These are phyloP conservation scores for Diaporthe amygdali DNA, from an alignment of 2,329 filamentous ascomycete species.

Conservation along the genomic window DNA sequence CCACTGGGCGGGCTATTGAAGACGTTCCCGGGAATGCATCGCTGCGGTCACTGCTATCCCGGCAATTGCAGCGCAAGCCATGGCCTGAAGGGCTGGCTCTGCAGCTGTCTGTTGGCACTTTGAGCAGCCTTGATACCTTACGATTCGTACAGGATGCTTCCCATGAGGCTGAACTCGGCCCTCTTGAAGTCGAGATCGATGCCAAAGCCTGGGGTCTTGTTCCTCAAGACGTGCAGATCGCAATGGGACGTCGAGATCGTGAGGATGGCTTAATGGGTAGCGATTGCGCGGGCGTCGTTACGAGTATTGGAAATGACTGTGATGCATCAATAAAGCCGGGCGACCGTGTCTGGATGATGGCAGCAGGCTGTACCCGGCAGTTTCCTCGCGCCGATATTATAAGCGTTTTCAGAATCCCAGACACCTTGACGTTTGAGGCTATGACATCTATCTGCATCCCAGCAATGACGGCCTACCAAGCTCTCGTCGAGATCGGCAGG, in stretches of 20 bases:
- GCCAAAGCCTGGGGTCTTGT: slow-evolving; percentile 40
- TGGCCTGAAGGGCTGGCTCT: slow-evolving; percentile 13
- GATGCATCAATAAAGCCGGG: slow-evolving; percentile 28
- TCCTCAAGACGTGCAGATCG: slow-evolving; percentile 45
- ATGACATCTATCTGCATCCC: slow-evolving; percentile 29
- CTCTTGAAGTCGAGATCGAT: slow-evolving; percentile 41
- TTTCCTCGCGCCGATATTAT: slow-evolving; percentile 15
- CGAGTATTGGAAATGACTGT: slow-evolving; percentile 36
- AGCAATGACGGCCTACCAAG: slow-evolving; percentile 41
- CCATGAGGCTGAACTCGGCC: background rate
- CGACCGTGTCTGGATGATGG: slow-evolving; percentile 32
- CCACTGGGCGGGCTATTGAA: background rate
- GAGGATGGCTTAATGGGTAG: slow-evolving; percentile 35
- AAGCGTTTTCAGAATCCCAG: slow-evolving; percentile 36
- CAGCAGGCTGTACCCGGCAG: slow-evolving; percentile 20
- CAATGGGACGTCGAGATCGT: slow-evolving; percentile 36
- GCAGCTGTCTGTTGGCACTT: slow-evolving; percentile 2
- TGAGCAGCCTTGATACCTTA: slow-evolving; percentile 24
- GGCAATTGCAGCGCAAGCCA: background rate
- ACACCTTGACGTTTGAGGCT: slow-evolving; percentile 36
- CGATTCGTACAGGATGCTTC: slow-evolving; percentile 27
- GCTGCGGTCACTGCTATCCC: background rate
- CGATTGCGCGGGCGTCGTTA: slow-evolving; percentile 38
- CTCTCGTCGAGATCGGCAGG: slow-evolving; percentile 37
- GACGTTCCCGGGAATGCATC: background rate